Conservation (phyloP, 225 moss, liverwort and hornwort genomes). For the Polytrichum formosum region DNA sequence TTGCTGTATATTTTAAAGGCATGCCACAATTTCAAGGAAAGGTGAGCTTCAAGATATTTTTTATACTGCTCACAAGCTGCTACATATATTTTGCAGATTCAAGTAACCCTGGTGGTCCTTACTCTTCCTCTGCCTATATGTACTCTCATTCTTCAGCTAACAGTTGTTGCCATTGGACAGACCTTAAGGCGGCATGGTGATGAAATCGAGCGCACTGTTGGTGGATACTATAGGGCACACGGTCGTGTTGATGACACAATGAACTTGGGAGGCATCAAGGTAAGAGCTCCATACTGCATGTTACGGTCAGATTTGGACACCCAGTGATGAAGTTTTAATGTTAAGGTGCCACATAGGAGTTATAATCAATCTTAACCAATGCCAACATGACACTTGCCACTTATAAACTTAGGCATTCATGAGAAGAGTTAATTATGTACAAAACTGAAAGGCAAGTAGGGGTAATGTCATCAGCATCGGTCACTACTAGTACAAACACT, state of each 20-base stretch:
- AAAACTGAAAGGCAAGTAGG: too few relatives aligned
- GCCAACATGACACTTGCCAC: too few relatives aligned
- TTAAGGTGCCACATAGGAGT: too few relatives aligned
- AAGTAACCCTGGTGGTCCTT: too few relatives aligned
- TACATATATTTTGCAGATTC: background rate
- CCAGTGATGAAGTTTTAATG: too few relatives aligned
- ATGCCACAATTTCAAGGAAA: conserved; percentile 54
- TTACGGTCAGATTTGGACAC: too few relatives aligned
- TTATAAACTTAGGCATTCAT: too few relatives aligned
- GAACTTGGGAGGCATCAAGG: conserved; percentile 74
- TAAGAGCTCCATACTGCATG: conserved; percentile 11
- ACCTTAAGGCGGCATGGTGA: conserved; percentile 65
- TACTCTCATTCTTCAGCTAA: conserved; percentile 6
- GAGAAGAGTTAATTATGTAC: too few relatives aligned
- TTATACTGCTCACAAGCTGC: background rate
- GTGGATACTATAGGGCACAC: conserved; percentile 59
- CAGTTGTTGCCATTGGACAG: conserved; percentile 29
- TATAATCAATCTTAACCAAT: too few relatives aligned
- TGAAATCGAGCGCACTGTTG: conserved; percentile 53
- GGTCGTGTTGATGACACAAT: conserved; percentile 71
- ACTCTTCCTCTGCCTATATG: too few relatives aligned
- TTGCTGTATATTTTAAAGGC: conserved; percentile 52
- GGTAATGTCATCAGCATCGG: too few relatives aligned
- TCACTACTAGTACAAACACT: too few relatives aligned
- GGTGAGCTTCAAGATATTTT: conserved; percentile 24